Conservation (phyloP, 208 protist genomes). For the Trypanosoma mega region DNA sequence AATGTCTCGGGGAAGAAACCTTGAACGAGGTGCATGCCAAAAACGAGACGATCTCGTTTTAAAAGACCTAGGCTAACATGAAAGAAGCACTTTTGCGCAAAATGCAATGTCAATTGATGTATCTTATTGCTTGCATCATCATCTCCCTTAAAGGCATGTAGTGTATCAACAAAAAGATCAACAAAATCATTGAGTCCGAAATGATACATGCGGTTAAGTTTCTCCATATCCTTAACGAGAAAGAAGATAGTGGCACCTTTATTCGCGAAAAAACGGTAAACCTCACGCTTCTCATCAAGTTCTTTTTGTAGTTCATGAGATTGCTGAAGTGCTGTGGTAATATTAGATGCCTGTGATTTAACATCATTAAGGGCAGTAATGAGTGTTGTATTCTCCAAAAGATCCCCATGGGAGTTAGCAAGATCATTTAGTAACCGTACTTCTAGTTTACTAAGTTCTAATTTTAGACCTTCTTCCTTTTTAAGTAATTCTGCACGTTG, state of each 20-base stretch:
- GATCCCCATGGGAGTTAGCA: constrained; percentile 88
- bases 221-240: constrained; percentile 86
- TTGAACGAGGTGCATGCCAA: constrained; percentile 94
- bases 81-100: constrained; percentile 72
- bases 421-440: constrained; percentile 91
- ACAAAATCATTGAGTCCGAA: constrained; percentile 94
- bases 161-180: constrained; percentile 63
- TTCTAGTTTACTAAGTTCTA: constrained; percentile 94
- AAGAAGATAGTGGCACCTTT: constrained; percentile 93
- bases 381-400: constrained; percentile 95
- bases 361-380: constrained; percentile 93
- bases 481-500: constrained; percentile 93
- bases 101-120: constrained; percentile 40
- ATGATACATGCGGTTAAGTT: constrained; percentile 97
- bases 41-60: constrained; percentile 92
- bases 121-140: constrained; percentile 55
- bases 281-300: constrained; percentile 93
- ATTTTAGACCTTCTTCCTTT: constrained; percentile 95
- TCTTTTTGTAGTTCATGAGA: constrained; percentile 86
- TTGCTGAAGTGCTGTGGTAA: constrained; percentile 83
- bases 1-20: constrained; percentile 83
- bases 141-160: constrained; percentile 45
- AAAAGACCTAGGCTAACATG: constrained; percentile 77
- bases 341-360: constrained; percentile 87
- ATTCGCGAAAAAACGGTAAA: constrained; percentile 92